Evolutionary conservation across 495 filamentous ascomycete genomes (phyloP).

Genomic region (Copromyces sp.): DNA sequence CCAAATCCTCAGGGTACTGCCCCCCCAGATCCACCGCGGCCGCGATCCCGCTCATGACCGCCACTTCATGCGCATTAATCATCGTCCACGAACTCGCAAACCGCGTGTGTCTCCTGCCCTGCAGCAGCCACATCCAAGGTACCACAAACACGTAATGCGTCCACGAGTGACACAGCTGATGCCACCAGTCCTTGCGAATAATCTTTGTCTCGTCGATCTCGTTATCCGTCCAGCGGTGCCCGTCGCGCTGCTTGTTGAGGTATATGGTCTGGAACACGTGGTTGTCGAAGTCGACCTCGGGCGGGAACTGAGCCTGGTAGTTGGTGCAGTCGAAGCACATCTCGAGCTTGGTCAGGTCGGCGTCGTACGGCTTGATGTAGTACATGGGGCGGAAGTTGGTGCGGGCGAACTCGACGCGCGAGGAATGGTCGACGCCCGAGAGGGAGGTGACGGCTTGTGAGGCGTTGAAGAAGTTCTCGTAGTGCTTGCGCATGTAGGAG

Average conservation of each 20-base stretch:
- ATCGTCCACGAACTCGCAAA: slow-evolving; percentile 73
- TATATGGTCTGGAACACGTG: slow-evolving; percentile 84
- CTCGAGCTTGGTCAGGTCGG: slow-evolving; percentile 60
- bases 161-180: slow-evolving; percentile 73
- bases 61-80: slow-evolving; percentile 79
- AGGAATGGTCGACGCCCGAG: slow-evolving; percentile 19
- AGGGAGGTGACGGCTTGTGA: slow-evolving; percentile 20
- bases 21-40: slow-evolving; percentile 72
- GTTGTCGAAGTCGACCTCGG: slow-evolving; percentile 30
- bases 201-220: slow-evolving; percentile 61
- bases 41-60: slow-evolving; percentile 66
- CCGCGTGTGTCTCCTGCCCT: slow-evolving; percentile 54
- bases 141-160: slow-evolving; percentile 72
- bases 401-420: slow-evolving; percentile 20
- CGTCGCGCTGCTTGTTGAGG: slow-evolving; percentile 54
- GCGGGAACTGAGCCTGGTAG: slow-evolving; percentile 73
- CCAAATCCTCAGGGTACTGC: slow-evolving; percentile 50
- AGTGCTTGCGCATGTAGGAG: slow-evolving; percentile 65
- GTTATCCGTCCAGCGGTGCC: slow-evolving; percentile 58
- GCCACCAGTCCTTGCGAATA: slow-evolving; percentile 73
- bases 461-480: slow-evolving; percentile 56
- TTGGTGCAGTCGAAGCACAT: slow-evolving; percentile 83
- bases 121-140: slow-evolving; percentile 72
- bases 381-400: slow-evolving; percentile 65
- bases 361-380: slow-evolving; percentile 57